Conservation (phyloP, 208 protist species). For the Trypanosoma scelopori region DNA sequence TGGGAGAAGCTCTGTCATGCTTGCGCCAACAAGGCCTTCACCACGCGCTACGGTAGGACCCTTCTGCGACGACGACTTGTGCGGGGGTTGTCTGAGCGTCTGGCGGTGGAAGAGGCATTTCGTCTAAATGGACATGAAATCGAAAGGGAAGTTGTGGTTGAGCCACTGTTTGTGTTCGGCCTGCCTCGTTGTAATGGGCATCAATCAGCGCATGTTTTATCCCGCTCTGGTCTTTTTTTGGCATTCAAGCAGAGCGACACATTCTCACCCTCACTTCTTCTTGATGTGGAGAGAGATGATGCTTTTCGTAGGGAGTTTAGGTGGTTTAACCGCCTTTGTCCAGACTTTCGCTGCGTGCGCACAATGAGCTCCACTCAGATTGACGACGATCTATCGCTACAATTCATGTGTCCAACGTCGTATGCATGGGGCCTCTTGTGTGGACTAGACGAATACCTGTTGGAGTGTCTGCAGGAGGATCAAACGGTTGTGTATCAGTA, state of each 20-base stretch:
- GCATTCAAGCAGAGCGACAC: conserved; percentile 77
- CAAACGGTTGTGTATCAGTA: conserved; percentile 74
- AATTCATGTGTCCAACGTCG: conserved; percentile 85
- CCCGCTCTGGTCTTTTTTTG: conserved; percentile 80
- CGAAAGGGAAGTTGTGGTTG: conserved; percentile 48
- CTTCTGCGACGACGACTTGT: conserved; percentile 69
- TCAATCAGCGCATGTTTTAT: conserved; percentile 81
- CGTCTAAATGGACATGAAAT: conserved; percentile 76
- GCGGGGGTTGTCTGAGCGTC: conserved; percentile 64
- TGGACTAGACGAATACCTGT: conserved; percentile 88
- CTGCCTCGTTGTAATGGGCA: conserved; percentile 88
- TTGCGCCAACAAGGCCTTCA: conserved; percentile 60
- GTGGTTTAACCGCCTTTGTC: conserved; percentile 56
- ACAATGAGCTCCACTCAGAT: conserved; percentile 57
- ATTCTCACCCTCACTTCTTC: conserved; percentile 61
- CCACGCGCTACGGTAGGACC: conserved; percentile 54
- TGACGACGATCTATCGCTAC: conserved; percentile 85
- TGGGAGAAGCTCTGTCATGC: conserved; percentile 87
- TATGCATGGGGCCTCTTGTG: conserved; percentile 88
- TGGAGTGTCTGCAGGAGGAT: conserved; percentile 86
- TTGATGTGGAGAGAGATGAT: conserved; percentile 61
- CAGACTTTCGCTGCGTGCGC: conserved; percentile 76
- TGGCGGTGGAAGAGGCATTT: conserved; percentile 83
- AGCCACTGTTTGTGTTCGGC: conserved; percentile 80
- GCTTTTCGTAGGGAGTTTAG: conserved; percentile 53